Conservation (phyloP, 441 rosid species). For the Syzygium syzygioides region DNA sequence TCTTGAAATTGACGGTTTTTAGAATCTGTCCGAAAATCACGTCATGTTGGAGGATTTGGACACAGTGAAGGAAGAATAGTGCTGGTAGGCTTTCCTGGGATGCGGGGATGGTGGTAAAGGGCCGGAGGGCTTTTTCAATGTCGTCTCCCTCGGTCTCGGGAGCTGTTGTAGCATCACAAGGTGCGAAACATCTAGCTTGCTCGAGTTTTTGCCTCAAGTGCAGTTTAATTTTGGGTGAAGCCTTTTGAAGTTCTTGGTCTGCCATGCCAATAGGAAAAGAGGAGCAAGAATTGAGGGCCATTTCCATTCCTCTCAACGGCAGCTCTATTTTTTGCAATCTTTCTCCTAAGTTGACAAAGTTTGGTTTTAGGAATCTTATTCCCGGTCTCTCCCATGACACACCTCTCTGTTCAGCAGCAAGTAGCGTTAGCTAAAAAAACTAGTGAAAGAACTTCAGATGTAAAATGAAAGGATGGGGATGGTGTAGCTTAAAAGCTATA, state of each 20-base stretch:
- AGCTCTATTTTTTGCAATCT: conserved; percentile 40
- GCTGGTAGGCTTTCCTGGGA: conserved; percentile 39
- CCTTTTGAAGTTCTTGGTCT: conserved; percentile 28
- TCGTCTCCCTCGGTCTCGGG: conserved; percentile 26
- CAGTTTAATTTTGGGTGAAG: conserved; percentile 20
- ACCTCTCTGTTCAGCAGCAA: conserved; percentile 34
- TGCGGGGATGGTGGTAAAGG: conserved; percentile 18
- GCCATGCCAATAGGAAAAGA: conserved; percentile 41
- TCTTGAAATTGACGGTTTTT: not conserved
- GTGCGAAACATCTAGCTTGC: conserved; percentile 22
- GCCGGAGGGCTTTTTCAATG: conserved; percentile 7
- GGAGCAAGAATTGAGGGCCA: conserved; percentile 44
- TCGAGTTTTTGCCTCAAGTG: conserved; percentile 33
- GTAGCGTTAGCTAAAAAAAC: not conserved
- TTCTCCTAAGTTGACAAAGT: conserved; percentile 17
- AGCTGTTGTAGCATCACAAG: conserved; percentile 28
- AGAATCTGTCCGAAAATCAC: conserved; percentile 5
- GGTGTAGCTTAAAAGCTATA: not conserved
- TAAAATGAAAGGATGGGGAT: not conserved
- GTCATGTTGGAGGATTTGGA: conserved; percentile 47
- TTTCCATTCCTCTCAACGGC: conserved; percentile 51
- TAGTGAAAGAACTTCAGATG: not conserved
- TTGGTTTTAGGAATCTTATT: conserved; percentile 29
- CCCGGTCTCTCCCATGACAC: conserved; percentile 66
- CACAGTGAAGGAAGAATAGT: conserved; percentile 54